These are phyloP conservation scores for Paecilomyces dactylethromorphus DNA, from an alignment of 2,329 filamentous ascomycete genomes.

Conservation along the genomic window DNA sequence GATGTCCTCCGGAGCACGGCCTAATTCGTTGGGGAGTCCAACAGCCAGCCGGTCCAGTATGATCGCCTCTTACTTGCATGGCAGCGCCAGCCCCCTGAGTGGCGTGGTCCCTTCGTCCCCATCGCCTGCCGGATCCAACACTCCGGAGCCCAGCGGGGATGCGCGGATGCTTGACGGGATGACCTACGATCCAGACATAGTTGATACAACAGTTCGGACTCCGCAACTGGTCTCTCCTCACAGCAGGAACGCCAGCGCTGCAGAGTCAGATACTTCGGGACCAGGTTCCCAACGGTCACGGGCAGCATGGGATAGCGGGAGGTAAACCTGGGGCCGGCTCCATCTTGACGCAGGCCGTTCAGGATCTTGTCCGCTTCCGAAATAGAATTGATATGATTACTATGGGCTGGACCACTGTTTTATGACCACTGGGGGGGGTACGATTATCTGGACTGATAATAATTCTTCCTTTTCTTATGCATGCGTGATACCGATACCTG, in stretches of 20 bases:
- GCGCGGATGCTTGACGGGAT: slow-evolving; percentile 63
- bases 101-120: slow-evolving; percentile 32
- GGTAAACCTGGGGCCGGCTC: neutral
- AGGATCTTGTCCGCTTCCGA: neutral
- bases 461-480: neutral
- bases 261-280: slow-evolving; percentile 8
- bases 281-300: neutral
- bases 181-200: slow-evolving; percentile 54
- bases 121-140: slow-evolving; percentile 29
- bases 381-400: neutral
- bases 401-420: neutral
- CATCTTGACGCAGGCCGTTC: neutral
- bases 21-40: slow-evolving; percentile 36
- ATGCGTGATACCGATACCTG: neutral
- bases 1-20: slow-evolving; percentile 23
- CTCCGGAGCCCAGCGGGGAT: slow-evolving; percentile 41
- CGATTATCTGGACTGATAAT: neutral
- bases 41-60: slow-evolving; percentile 26
- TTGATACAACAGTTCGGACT: slow-evolving; percentile 59
- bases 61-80: slow-evolving; percentile 20
- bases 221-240: slow-evolving; percentile 44
- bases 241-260: slow-evolving; percentile 9
- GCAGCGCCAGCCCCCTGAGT: slow-evolving; percentile 35
- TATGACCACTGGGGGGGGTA: neutral
- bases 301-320: neutral